These are phyloP conservation scores for Polyporus tsugae DNA, from an alignment of 1,284 basidiomycete species.

Conservation along the genomic window DNA sequence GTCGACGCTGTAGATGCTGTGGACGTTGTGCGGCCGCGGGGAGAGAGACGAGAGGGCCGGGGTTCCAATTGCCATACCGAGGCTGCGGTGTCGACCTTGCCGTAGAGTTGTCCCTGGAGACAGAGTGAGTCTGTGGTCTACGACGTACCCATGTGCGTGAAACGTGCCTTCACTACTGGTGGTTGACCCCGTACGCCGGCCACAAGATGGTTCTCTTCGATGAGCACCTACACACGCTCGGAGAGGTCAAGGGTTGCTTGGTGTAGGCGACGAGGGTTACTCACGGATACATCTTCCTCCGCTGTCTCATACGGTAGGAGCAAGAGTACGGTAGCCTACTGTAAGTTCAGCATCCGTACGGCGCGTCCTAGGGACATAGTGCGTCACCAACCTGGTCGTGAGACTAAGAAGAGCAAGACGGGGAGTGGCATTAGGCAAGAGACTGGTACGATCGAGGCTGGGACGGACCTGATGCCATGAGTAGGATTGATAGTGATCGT, in stretches of 20 bases:
- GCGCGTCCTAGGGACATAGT: background rate
- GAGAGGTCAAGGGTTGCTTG: slow-evolving; percentile 13
- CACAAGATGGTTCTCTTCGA: slow-evolving; percentile 73
- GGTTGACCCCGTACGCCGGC: slow-evolving; percentile 74
- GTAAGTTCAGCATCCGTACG: slow-evolving; percentile 10
- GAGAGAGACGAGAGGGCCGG: slow-evolving; percentile 55
- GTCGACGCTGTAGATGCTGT: slow-evolving; percentile 77
- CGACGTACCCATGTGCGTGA: slow-evolving; percentile 33
- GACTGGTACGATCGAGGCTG: background rate
- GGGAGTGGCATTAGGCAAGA: slow-evolving; percentile 7
- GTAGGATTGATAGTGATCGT: slow-evolving; percentile 47
- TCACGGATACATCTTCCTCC: slow-evolving; percentile 73
- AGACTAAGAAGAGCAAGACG: slow-evolving; percentile 40
- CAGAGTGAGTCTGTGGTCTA: slow-evolving; percentile 27
- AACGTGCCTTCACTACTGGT: slow-evolving; percentile 68
- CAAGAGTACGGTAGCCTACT: slow-evolving; percentile 78
- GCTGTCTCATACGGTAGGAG: slow-evolving; percentile 74
- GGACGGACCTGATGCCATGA: slow-evolving; percentile 55
- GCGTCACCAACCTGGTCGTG: slow-evolving; percentile 50
- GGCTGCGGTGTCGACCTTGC: slow-evolving; percentile 63
- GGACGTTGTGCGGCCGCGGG: slow-evolving; percentile 75
- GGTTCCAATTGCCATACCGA: slow-evolving; percentile 83
- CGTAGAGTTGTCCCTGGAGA: slow-evolving; percentile 72
- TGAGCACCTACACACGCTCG: slow-evolving; percentile 61
- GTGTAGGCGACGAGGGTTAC: slow-evolving; percentile 37